Percentiles rank a stretch among this genome's conserved stretches.
Evolutionary conservation across 495 filamentous ascomycete species (phyloP).

Genomic region (Glutinoglossum americanum): DNA sequence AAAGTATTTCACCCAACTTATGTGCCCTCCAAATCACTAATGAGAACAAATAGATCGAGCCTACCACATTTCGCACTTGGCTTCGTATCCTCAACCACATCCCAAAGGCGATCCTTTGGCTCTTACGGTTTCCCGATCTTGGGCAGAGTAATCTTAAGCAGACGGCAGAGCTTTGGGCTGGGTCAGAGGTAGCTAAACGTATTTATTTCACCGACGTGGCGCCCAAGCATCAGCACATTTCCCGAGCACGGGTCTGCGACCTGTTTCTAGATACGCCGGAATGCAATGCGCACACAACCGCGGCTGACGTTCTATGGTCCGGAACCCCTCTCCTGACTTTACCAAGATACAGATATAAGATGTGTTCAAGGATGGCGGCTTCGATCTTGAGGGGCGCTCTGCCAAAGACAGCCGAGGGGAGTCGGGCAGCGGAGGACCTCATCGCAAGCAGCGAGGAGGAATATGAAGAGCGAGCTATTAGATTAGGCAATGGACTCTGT

Average conservation of each 20-base stretch:
- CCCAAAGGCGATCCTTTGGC: conserved; percentile 83
- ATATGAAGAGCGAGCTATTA: conserved; percentile 65
- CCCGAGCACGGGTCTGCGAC: conserved; percentile 76
- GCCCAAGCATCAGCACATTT: conserved; percentile 85
- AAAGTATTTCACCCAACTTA: conserved; percentile 38
- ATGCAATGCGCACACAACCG: conserved; percentile 96
- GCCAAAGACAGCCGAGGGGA: conserved; percentile 43
- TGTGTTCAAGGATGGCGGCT: conserved; percentile 96
- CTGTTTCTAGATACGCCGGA: conserved; percentile 94
- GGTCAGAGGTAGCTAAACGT: conserved; percentile 66
- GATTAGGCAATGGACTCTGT: conserved; percentile 41
- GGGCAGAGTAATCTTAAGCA: conserved; percentile 69
- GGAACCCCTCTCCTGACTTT: conserved; percentile 82
- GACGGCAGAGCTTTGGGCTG: conserved; percentile 67
- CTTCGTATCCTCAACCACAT: conserved; percentile 73
- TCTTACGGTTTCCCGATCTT: conserved; percentile 86
- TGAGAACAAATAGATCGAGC: conserved; percentile 53
- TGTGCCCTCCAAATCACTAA: not conserved
- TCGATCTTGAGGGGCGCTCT: conserved; percentile 81
- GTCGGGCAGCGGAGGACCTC: conserved; percentile 47
- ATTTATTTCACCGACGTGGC: conserved; percentile 95
- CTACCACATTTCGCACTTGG: conserved; percentile 92
- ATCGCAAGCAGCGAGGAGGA: conserved; percentile 54
- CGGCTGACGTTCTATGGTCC: conserved; percentile 89
- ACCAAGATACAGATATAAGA: conserved; percentile 93